A percentile compares a stretch with the other conserved stretches of the same genome.
These are phyloP conservation scores for Leccinum variicolor DNA, from an alignment of 768 basidiomycete species.

Conservation along the genomic window DNA sequence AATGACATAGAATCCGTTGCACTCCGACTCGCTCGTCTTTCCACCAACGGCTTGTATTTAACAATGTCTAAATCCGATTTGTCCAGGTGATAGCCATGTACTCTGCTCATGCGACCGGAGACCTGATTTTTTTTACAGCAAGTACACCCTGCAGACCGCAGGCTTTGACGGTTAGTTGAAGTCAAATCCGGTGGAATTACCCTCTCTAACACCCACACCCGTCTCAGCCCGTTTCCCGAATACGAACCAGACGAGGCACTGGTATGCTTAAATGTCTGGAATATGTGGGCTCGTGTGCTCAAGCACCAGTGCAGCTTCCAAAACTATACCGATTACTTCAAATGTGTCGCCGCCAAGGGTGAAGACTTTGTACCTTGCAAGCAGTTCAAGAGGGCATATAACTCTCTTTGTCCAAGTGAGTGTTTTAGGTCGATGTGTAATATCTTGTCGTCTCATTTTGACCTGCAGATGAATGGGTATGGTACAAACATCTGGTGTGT, in stretches of 20 bases:
- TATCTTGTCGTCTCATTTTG: conserved; percentile 8
- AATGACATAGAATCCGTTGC: conserved; percentile 35
- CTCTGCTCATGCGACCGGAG: not conserved
- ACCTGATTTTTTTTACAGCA: conserved; percentile 44
- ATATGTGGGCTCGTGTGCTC: not conserved
- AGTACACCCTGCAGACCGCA: conserved; percentile 90
- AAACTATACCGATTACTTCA: conserved; percentile 99
- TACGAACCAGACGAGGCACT: conserved; percentile 94
- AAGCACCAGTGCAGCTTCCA: conserved; percentile 60
- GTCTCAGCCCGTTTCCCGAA: conserved; percentile 80
- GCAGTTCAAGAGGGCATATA: conserved; percentile 95
- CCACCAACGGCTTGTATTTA: conserved; percentile 37
- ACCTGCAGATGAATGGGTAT: conserved; percentile 85
- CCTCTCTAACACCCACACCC: conserved; percentile 7
- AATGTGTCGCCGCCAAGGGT: conserved; percentile 94
- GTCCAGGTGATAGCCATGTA: conserved; percentile 43
- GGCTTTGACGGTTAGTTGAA: conserved; percentile 77
- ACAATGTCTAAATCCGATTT: conserved; percentile 61
- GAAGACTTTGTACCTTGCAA: conserved; percentile 99
- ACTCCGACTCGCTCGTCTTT: conserved; percentile 30
- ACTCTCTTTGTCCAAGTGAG: conserved; percentile 97
- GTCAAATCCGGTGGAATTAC: not conserved
- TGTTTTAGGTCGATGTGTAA: conserved; percentile 18
- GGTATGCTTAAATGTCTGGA: conserved; percentile 48
- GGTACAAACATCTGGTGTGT: conserved; percentile 6